Evolutionary conservation across 805 yeast species (phyloP), one percentile per base, ranked within the genome.

Genomic region (Saccharomyces jurei): DNA sequence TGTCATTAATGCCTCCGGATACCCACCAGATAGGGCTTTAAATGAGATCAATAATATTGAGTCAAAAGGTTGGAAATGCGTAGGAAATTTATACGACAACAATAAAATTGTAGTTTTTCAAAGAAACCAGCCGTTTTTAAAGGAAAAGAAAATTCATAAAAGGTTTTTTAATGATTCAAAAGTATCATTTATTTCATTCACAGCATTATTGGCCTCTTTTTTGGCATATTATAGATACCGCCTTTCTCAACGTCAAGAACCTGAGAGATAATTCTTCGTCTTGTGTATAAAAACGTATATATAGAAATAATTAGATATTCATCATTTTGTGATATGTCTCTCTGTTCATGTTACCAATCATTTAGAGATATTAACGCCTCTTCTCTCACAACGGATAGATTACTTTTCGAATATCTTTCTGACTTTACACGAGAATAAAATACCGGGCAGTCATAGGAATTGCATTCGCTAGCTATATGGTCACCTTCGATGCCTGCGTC

Each of bases 361-460:
- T 67, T 58, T 14, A 64, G 41, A 26, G 50, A 52, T 11, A 52
- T 49, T 41, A 66, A 52, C 1, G 63, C 57, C 22, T 51, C 47
- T 2, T 47, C 26, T 2, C 52, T 50, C 14, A 50, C 54, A 25
- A 25, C 36, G 6, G 57, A 46, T 26, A 59, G 63, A 9, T 56
- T 51, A 46, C 65, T 63, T 13, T 54, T 52, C 21, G 74, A 53
- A 46, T 66, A 70, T 36, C 67, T 70, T 3, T 57, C 52, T 2
- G 77, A 71, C 60, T 80, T 79, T 11, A 78, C 70, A 50, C 83
- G 74, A 6, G 80, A 73, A 62, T 76, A 87, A 63, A 77, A 87
- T 0, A 83, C 71, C 0, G 83, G 76, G 64, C 95, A 88, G 61
- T 84, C 89, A 36, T 77, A 77, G 48, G 88, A 85, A 6, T 68